These are phyloP conservation scores for Aspergillus sp. DNA, from an alignment of 2,329 filamentous ascomycete genomes.

Conservation along the genomic window DNA sequence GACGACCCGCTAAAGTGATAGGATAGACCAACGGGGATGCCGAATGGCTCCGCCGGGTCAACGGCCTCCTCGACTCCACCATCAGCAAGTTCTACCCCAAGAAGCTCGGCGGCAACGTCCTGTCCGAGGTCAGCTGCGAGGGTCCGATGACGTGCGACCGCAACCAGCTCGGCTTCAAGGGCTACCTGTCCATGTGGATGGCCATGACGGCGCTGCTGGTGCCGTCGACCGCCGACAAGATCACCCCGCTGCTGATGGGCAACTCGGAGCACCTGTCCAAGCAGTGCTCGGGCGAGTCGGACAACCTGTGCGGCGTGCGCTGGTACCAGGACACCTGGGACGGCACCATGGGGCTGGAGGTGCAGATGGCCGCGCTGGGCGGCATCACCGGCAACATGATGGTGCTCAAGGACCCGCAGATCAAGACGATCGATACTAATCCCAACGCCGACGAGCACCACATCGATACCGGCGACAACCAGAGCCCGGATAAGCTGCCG, in stretches of 20 bases:
- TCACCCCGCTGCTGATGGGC: conserved; percentile 56
- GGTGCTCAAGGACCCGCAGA: conserved; percentile 2
- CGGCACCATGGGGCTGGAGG: conserved; percentile 3
- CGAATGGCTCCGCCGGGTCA: conserved; percentile 56
- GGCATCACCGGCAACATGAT: conserved; percentile 8
- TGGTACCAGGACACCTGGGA: conserved; percentile 6
- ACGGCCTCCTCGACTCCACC: conserved; percentile 53
- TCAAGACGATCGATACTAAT: conserved; percentile 5
- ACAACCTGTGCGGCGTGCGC: conserved; percentile 5
- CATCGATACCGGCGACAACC: neutral
- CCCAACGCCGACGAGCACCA: conserved; percentile 5
- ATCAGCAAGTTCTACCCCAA: conserved; percentile 50
- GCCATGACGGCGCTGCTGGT: conserved; percentile 60
- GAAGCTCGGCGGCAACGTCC: conserved; percentile 50
- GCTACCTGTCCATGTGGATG: conserved; percentile 65
- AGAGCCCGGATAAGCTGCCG: neutral
- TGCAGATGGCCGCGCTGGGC: conserved; percentile 9
- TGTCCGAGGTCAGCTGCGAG: conserved; percentile 68
- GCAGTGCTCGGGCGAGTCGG: conserved; percentile 54
- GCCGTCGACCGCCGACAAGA: conserved; percentile 54
- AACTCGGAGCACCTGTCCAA: conserved; percentile 60
- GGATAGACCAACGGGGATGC: conserved; percentile 31
- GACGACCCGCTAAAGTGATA: no score
- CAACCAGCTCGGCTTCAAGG: conserved; percentile 71
- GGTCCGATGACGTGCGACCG: conserved; percentile 58